Base-by-base conservation (phyloP, 345 rosid species). In the Sonneratia alba region DNA sequence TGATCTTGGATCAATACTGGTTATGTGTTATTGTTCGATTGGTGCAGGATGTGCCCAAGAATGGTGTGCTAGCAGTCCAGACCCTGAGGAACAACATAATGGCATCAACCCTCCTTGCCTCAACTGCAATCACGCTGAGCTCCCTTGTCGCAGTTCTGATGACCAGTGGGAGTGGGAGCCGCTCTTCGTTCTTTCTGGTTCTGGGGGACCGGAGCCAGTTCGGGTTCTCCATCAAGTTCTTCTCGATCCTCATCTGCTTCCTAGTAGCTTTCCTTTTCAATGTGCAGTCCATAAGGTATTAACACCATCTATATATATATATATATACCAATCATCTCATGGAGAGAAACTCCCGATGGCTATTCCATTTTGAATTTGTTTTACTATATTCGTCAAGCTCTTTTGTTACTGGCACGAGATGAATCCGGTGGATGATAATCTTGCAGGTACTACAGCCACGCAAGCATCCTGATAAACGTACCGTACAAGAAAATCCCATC, bases 41-140 rank as follows among this genome's bases (percentile, higher is more conserved):
- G 43, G 4, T 12, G 67, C 78, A 92, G 95, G 97, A 91, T 21
- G 71, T 74, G 34, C 77, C 92, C 7, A 93, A 86, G 73, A 90
- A 83, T 66, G 98, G 97, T 21, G 89, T 93, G 77, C 83, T 93
- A 22, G 90, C 97, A 22, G 98, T 93, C 64, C 98, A 93, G 75
- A 90, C 97, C 14, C 79, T 93, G 55, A 76, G 97, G 38, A 93
- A 91, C 83, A 93, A 93, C 86, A 91, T 91, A 78, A 93, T 93
- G 98, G 97, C 98, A 15, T 93, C 98, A 34, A 93, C 97, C 34
- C 79, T 93, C 10, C 78, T 93, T 72, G 98, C 97, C 27, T 89
- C 97, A 14, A 89, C 93, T 0, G 97, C 97, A 1, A 91, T 91
- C 73, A 89, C 78, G 89, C 78, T 91, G 15, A 84, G 97, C 83